These are phyloP conservation scores for Acrodontium crateriforme DNA, from an alignment of 2,329 filamentous ascomycete genomes.

Conservation along the genomic window DNA sequence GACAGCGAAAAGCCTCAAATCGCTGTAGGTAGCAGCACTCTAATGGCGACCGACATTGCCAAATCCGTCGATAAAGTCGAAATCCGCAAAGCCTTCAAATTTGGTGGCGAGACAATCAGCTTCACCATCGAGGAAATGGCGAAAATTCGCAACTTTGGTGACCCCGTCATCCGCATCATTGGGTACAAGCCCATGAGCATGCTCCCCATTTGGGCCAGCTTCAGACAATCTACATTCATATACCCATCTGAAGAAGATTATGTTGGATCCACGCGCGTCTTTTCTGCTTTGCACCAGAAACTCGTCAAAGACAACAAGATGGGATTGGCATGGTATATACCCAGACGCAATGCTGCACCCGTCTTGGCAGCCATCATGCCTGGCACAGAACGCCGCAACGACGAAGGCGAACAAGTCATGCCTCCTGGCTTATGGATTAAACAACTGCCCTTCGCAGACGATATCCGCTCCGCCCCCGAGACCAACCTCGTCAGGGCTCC, in stretches of 20 bases:
- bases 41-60: conserved; percentile 64
- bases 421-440: conserved; percentile 83
- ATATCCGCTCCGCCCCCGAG: conserved; percentile 63
- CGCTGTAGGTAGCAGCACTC: conserved; percentile 57
- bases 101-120: conserved; percentile 76
- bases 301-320: conserved; percentile 67
- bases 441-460: conserved; percentile 78
- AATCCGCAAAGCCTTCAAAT: conserved; percentile 86
- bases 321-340: conserved; percentile 78
- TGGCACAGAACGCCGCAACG: conserved; percentile 51
- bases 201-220: conserved; percentile 70
- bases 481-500: conserved; percentile 44
- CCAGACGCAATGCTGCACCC: conserved; percentile 67
- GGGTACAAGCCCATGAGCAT: conserved; percentile 75
- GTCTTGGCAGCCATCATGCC: conserved; percentile 70
- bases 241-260: conserved; percentile 86
- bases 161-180: conserved; percentile 72
- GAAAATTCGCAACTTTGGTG: conserved; percentile 63
- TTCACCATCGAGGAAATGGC: conserved; percentile 79
- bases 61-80: conserved; percentile 66
- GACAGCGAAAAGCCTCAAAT: conserved; percentile 77
- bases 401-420: conserved; percentile 53
- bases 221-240: conserved; percentile 79
- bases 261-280: conserved; percentile 83
- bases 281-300: conserved; percentile 81